Evolutionary conservation across 306 rosid genomes (phyloP).

Genomic region (Morella rubra): DNA sequence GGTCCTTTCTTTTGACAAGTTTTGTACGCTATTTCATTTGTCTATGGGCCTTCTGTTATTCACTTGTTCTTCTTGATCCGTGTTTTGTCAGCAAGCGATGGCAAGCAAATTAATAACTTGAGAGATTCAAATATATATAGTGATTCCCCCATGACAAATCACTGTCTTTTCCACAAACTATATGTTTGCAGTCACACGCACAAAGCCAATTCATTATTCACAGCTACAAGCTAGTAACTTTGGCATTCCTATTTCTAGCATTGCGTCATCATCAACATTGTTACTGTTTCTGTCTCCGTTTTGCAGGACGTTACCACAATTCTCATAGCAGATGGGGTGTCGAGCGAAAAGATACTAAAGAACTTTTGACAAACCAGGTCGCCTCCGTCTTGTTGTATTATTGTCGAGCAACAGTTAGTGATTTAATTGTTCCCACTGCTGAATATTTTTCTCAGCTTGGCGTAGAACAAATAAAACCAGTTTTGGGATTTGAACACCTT

Average conservation of each 20-base stretch:
- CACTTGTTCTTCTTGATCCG: too few species aligned
- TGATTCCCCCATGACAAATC: too few species aligned
- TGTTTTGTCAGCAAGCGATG: too few species aligned
- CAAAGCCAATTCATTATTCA: neutral
- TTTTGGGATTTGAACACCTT: constrained; percentile 30
- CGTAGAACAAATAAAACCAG: constrained; percentile 37
- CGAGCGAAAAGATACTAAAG: constrained; percentile 77
- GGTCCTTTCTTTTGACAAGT: neutral
- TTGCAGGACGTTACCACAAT: constrained; percentile 91
- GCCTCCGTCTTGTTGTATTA: constrained; percentile 52
- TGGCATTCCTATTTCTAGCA: neutral
- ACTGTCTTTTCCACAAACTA: neutral
- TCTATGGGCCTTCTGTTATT: too few species aligned
- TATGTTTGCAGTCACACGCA: neutral
- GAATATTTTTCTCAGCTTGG: constrained; percentile 52
- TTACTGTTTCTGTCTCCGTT: neutral
- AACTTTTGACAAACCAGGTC: constrained; percentile 56
- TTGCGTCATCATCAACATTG: neutral
- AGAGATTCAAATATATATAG: too few species aligned
- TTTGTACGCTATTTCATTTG: neutral
- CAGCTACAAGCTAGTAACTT: neutral
- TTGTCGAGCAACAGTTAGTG: constrained; percentile 24
- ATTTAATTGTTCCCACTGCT: constrained; percentile 46
- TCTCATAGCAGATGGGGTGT: constrained; percentile 80
- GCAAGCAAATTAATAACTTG: too few species aligned